A percentile compares a stretch with the other conserved stretches of the same genome.
Evolutionary conservation across 495 filamentous ascomycete species (phyloP).

Genomic region (Cladorrhinum samala): DNA sequence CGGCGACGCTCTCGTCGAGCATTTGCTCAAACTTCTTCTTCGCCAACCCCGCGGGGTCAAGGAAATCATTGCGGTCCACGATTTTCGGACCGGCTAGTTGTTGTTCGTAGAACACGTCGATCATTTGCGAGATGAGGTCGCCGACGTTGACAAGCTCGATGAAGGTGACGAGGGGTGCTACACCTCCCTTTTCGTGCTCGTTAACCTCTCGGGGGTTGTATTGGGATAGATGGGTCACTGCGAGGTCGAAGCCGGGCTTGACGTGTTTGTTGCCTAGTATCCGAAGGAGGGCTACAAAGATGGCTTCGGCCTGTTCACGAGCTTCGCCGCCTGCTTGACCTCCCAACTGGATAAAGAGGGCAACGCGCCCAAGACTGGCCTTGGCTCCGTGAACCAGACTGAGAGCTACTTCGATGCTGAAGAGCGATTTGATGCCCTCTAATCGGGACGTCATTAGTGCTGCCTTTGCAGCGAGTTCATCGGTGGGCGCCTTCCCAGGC

Average conservation of each 20-base stretch:
- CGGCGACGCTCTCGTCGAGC: constrained; percentile 94
- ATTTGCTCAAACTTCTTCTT: constrained; percentile 99
- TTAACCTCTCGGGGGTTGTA: constrained; percentile 87
- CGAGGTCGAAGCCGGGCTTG: constrained; percentile 83
- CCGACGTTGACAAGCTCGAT: constrained; percentile 97
- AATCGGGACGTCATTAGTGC: constrained; percentile 91
- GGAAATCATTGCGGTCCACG: constrained; percentile 87
- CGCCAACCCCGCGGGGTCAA: constrained; percentile 82
- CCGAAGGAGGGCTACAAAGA: constrained; percentile 78
- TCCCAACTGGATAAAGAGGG: constrained; percentile 71
- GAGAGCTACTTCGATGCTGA: constrained; percentile 93
- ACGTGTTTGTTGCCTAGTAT: constrained; percentile 84
- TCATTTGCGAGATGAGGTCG: constrained; percentile 97
- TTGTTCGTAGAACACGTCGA: constrained; percentile 97
- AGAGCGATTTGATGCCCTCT: constrained; percentile 87
- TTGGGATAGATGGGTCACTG: constrained; percentile 80
- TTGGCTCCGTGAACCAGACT: constrained; percentile 88
- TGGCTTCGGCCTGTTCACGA: constrained; percentile 81
- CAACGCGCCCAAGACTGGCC: constrained; percentile 75
- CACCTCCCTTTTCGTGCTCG: constrained; percentile 61
- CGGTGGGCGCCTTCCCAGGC: constrained; percentile 64
- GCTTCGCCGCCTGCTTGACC: constrained; percentile 76
- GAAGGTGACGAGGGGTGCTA: constrained; percentile 90
- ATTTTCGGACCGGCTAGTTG: constrained; percentile 78
- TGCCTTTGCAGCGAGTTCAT: constrained; percentile 90